Base-by-base conservation (phyloP, 2,329 filamentous ascomycete species). In the Talaromyces sp. region DNA sequence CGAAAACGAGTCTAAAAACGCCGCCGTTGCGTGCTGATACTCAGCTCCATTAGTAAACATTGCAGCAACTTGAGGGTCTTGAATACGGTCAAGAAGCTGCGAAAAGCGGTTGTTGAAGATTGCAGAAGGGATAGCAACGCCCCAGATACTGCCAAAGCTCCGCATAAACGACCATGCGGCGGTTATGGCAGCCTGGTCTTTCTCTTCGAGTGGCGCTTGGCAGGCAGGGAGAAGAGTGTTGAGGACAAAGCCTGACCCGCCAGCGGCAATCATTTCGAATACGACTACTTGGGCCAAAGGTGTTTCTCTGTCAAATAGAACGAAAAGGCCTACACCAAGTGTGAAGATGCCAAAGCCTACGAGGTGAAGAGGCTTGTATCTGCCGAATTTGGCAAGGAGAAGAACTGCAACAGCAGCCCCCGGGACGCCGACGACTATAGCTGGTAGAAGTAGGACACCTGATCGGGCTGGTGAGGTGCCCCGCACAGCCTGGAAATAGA, bases 131-230 rank as follows among this genome's bases (percentile, higher is more conserved):
- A 71, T 63, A 3, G 65, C 63, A 0, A 67, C 62, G 7, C 69
- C 70, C 68, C 70, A 73, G 10, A 71, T 61, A 19, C 41, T 61
- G 5, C 70, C 71, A 43, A 72, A 69, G 19, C 58, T 66, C 9
- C 67, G 66, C 6, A 73, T 48, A 39, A 73, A 73, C 0, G 62
- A 58, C 63, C 65, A 73, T 0, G 63, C 65, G 0, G 65, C 63
- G 2, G 67, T 70, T 1, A 63, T 63, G 3, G 59, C 50, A 1
- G 67, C 71, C 1, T 66, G 61, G 19, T 72, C 68, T 0, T 59
- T 45, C 25, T 70, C 67, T 1, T 66, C 51, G 0, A 73, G 56
- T n/a, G 43, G 41, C 7, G 69, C 70, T 57, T 68, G 68, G n/a
- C 71, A 59, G 3, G 71, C 64, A 2, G 69, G 68, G 1, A 72